Evolutionary conservation across 345 rosid species (phyloP).

Genomic region (Balakata baccata): DNA sequence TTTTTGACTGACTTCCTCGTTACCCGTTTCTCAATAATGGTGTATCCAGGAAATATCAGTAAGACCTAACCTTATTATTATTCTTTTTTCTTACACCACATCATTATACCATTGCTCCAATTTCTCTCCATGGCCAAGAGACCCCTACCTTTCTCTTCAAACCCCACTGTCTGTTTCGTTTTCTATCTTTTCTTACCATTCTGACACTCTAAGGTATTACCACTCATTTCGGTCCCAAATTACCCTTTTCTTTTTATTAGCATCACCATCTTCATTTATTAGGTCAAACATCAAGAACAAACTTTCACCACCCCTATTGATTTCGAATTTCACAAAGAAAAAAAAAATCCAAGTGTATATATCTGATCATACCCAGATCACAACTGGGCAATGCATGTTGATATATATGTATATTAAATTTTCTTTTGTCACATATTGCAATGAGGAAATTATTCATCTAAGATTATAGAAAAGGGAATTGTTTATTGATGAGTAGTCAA

Average conservation of each 20-base stretch:
- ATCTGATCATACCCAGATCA: too few species aligned
- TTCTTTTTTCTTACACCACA: conserved; percentile 20
- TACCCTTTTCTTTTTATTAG: conserved; percentile 10
- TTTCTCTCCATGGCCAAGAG: conserved; percentile 1
- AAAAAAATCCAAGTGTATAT: background rate
- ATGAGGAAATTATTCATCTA: background rate
- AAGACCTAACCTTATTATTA: conserved; percentile 30
- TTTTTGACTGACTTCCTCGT: conserved; percentile 7
- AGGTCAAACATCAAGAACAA: conserved; percentile 11
- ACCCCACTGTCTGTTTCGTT: conserved; percentile 16
- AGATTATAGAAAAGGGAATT: background rate
- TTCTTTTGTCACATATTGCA: background rate
- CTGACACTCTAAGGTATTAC: conserved; percentile 39
- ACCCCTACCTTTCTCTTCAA: conserved; percentile 31
- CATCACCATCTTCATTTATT: conserved; percentile 34
- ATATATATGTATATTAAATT: too few species aligned
- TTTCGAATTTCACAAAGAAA: background rate
- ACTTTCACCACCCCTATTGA: background rate
- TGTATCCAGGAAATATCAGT: conserved; percentile 12
- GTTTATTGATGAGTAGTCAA: background rate
- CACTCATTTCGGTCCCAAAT: conserved; percentile 46
- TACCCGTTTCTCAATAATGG: conserved; percentile 6
- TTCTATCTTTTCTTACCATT: conserved; percentile 10
- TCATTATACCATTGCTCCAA: conserved; percentile 14
- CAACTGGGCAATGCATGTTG: too few species aligned